Evolutionary conservation across 176 grass and related monocot species (phyloP), one percentile per base, ranked within the genome.

Genomic region (Miscanthus lutarioriparius): DNA sequence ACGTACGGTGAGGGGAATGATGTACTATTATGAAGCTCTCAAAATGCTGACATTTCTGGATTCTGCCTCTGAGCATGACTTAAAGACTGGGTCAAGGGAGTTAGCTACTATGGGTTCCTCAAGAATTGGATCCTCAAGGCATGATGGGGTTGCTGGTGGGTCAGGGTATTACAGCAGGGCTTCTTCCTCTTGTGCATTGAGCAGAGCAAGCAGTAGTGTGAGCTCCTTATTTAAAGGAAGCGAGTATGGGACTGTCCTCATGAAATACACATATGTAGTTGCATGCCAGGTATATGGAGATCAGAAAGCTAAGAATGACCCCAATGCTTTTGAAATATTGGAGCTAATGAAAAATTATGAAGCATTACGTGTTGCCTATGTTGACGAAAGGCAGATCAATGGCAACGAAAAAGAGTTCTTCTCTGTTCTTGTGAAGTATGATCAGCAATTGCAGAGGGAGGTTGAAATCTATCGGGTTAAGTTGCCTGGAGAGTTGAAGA

Each of bases 181-280:
- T 30, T 66, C 78, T 78, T 93, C 91, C 10, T 92, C 87, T 27
- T 85, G 33, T 59, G 79, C 68, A 44, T 83, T 90, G 85, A 95
- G 92, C 82, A 89, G 92, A 86, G 80, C 70, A 81, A 86, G 90
- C 77, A 95, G 89, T 73, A 84, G 91, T 70, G 84, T 97, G 56
- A 90, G 85, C 41, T 63, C 84, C 51, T 92, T 97, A 79, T 97
- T 95, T 86, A 97, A 97, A 92, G 95, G 95, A 45, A 86, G 92
- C 17, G 95, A 97, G 45, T 91, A 91, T 82, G 92, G 95, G 64
- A 97, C 92, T 25, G 95, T 90, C 64, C 75, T 95, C 76, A 97
- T 97, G 92, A 97, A 97, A 68, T 97, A 94, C 75, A 95, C 95
- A 13, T 97, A 97, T 91, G 95, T 97, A 70, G 90, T 97, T 86